Percentiles rank a stretch among this genome's conserved stretches.
Evolutionary conservation across 306 rosid genomes (phyloP).

Genomic region (Rubus idaeus): DNA sequence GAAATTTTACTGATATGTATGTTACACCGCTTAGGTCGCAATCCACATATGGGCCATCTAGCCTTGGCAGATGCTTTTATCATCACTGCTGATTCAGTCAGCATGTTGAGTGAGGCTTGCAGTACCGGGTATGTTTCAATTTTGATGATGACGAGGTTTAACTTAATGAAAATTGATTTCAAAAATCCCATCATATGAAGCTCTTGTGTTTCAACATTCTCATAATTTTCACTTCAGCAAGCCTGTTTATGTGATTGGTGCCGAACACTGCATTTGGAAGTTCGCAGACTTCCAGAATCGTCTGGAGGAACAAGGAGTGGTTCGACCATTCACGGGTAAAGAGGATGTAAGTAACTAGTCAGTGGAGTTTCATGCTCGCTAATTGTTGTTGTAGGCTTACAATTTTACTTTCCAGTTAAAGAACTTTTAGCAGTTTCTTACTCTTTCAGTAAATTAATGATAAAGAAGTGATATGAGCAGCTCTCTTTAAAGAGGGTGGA

Average conservation of each 20-base stretch:
- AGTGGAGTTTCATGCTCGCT: background rate
- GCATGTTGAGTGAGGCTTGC: conserved; percentile 97
- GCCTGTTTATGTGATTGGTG: conserved; percentile 82
- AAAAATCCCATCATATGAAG: background rate
- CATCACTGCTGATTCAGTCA: conserved; percentile 89
- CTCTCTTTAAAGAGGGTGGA: background rate
- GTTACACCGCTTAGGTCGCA: conserved; percentile 44
- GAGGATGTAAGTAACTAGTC: conserved; percentile 61
- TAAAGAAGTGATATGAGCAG: conserved; percentile 1
- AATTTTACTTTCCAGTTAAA: background rate
- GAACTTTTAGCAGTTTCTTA: background rate
- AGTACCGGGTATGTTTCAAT: conserved; percentile 74
- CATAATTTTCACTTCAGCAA: conserved; percentile 53
- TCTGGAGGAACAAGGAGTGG: conserved; percentile 66
- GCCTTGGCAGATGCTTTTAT: conserved; percentile 91
- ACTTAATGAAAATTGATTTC: background rate
- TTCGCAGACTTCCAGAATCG: conserved; percentile 77
- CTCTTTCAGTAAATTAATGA: background rate
- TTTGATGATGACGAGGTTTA: conserved; percentile 10
- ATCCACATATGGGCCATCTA: conserved; percentile 85
- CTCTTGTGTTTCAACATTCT: conserved; percentile 17
- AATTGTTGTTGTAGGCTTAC: background rate
- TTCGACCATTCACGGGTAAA: conserved; percentile 67
- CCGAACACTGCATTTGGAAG: conserved; percentile 82
- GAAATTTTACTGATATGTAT: conserved; percentile 1